Conservation (phyloP, 2,329 filamentous ascomycete species). For the Dothistroma pini region DNA sequence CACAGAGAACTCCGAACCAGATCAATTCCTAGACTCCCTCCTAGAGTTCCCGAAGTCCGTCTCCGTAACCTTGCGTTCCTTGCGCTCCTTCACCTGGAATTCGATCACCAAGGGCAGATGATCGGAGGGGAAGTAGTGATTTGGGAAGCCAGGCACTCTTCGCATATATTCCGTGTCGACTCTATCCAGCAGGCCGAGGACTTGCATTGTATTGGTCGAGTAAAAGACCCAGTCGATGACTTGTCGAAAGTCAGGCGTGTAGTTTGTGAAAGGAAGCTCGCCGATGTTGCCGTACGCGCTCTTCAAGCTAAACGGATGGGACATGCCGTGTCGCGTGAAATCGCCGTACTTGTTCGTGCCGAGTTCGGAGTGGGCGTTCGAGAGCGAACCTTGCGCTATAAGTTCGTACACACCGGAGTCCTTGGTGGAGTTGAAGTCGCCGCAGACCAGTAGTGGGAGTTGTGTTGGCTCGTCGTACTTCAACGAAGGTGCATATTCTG, state of each 20-base stretch:
- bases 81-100: slow-evolving; percentile 82
- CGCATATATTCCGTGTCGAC: slow-evolving; percentile 82
- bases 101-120: slow-evolving; percentile 87
- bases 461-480: slow-evolving; percentile 83
- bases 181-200: slow-evolving; percentile 77
- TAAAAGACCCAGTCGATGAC: slow-evolving; percentile 99
- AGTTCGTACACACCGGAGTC: slow-evolving; percentile 91
- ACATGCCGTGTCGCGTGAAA: slow-evolving; percentile 87
- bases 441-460: slow-evolving; percentile 86
- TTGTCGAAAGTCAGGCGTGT: slow-evolving; percentile 86
- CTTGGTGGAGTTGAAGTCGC: slow-evolving; percentile 89
- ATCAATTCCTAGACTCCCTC: slow-evolving; percentile 20
- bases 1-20: slow-evolving; percentile 7
- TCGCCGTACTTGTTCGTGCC: slow-evolving; percentile 81
- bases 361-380: slow-evolving; percentile 76
- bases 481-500: slow-evolving; percentile 69
- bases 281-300: slow-evolving; percentile 84
- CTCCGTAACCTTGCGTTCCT: slow-evolving; percentile 53
- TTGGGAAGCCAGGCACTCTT: slow-evolving; percentile 84
- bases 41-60: slow-evolving; percentile 34
- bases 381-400: slow-evolving; percentile 73
- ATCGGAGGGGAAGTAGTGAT: slow-evolving; percentile 91
- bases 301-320: slow-evolving; percentile 89
- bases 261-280: slow-evolving; percentile 91
- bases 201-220: slow-evolving; percentile 81